Percentiles rank a stretch among this genome's conserved stretches.
phyloP scores from a whole-genome alignment of 805 yeast genomes.

The Spathaspora arborariae region DNA sequence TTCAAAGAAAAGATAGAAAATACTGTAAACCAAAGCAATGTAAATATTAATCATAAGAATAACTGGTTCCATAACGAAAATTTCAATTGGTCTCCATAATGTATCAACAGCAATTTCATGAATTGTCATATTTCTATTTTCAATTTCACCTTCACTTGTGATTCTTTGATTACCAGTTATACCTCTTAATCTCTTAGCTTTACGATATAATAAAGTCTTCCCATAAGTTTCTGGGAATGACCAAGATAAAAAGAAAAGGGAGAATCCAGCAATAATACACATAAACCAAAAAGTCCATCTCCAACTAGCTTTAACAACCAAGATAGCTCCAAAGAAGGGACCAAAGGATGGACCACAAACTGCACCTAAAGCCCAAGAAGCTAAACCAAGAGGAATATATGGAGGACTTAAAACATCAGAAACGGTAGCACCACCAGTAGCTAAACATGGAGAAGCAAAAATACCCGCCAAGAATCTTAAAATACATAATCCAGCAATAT shows the following conservation, averaged over 20 bases:
- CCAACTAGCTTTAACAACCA: conserved; percentile 35
- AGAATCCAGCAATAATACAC: conserved; percentile 21
- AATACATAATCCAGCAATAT: conserved; percentile 48
- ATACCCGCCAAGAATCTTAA: conserved; percentile 53
- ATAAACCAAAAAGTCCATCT: conserved; percentile 55
- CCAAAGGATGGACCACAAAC: conserved; percentile 55
- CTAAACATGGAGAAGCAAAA: conserved; percentile 52
- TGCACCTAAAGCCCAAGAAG: conserved; percentile 51
- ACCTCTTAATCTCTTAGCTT: conserved; percentile 45
- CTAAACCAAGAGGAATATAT: conserved; percentile 43
- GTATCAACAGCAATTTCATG: conserved; percentile 24
- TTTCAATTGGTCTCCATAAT: conserved; percentile 46
- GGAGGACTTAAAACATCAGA: conserved; percentile 46
- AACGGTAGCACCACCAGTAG: conserved; percentile 57
- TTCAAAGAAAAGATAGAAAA: conserved; percentile 56
- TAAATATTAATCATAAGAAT: conserved; percentile 51
- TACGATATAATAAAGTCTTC: conserved; percentile 42
- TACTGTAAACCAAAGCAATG: conserved; percentile 49
- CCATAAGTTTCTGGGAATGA: conserved; percentile 49
- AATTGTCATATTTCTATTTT: conserved; percentile 18
- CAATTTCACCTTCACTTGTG: conserved; percentile 36
- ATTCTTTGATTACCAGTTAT: conserved; percentile 48
- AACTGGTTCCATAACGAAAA: conserved; percentile 53
- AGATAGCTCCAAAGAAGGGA: conserved; percentile 53
- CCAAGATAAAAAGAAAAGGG: conserved; percentile 23